These are phyloP conservation scores for Coprinellus aureogranulatus DNA, from an alignment of 768 basidiomycete species.

Conservation along the genomic window DNA sequence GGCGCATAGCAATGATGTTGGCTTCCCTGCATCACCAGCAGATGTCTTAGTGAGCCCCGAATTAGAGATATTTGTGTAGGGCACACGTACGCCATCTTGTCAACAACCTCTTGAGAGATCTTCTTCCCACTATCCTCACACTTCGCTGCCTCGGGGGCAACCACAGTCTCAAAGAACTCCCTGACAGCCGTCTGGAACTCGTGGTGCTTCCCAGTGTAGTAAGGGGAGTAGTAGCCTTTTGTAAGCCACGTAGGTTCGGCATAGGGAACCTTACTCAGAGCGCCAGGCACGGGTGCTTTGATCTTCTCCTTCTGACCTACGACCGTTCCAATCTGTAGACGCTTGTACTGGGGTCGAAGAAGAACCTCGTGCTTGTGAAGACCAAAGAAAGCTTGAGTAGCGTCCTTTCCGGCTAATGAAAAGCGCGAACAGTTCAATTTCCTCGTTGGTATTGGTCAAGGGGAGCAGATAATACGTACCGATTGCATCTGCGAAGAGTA, in stretches of 20 bases:
- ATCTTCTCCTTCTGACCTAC: slow-evolving; percentile 28
- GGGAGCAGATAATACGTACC: slow-evolving; percentile 40
- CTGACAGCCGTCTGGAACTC: slow-evolving; percentile 75
- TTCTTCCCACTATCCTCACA: slow-evolving; percentile 88
- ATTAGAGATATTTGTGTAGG: not conserved
- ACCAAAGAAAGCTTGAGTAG: slow-evolving; percentile 31
- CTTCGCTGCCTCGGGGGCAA: slow-evolving; percentile 68
- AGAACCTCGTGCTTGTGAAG: slow-evolving; percentile 33
- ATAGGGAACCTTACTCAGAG: slow-evolving; percentile 32
- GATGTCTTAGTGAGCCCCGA: too few relatives aligned
- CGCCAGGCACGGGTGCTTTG: slow-evolving; percentile 24
- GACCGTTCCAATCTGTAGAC: slow-evolving; percentile 30
- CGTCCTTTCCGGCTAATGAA: slow-evolving; percentile 72
- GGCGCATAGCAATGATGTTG: slow-evolving; percentile 84
- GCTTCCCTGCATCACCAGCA: slow-evolving; percentile 53
- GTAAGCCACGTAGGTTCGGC: slow-evolving; percentile 33
- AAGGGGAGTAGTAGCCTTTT: slow-evolving; percentile 30
- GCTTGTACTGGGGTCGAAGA: slow-evolving; percentile 28
- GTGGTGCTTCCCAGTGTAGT: slow-evolving; percentile 51
- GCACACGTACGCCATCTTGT: slow-evolving; percentile 70
- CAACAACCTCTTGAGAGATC: slow-evolving; percentile 79
- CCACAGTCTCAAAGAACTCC: slow-evolving; percentile 71
- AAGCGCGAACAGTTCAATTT: too few relatives aligned
- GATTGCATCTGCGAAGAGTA: slow-evolving; percentile 63
- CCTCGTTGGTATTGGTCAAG: not conserved